phyloP scores from a whole-genome alignment of 495 filamentous ascomycete species.

The Bombardia bombarda region DNA sequence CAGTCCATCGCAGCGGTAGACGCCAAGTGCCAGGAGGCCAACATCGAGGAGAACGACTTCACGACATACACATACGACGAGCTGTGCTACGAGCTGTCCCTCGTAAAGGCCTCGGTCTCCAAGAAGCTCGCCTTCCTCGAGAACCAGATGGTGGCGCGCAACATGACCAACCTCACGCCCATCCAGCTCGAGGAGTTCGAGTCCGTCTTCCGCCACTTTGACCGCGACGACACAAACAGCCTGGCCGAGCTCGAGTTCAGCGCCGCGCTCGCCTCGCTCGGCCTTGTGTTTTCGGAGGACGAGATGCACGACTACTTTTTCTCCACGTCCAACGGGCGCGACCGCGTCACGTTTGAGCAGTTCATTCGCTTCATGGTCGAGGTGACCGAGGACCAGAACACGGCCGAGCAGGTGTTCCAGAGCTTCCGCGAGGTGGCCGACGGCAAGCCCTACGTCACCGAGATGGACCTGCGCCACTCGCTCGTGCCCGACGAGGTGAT shows the following conservation, averaged over 20 bases:
- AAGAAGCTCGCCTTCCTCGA: slow-evolving; percentile 96
- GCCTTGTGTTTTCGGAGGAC: slow-evolving; percentile 86
- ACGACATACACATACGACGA: slow-evolving; percentile 97
- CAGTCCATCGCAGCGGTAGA: slow-evolving; percentile 74
- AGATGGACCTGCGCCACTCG: slow-evolving; percentile 89
- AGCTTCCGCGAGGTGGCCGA: slow-evolving; percentile 95
- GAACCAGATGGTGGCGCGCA: slow-evolving; percentile 91
- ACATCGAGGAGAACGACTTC: slow-evolving; percentile 98
- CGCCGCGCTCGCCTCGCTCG: slow-evolving; percentile 85
- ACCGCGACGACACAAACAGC: slow-evolving; percentile 83
- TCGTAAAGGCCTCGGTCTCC: slow-evolving; percentile 81
- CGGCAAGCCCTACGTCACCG: slow-evolving; percentile 97
- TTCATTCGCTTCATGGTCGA: slow-evolving; percentile 99
- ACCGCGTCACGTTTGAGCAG: slow-evolving; percentile 90
- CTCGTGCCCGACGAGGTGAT: slow-evolving; percentile 94
- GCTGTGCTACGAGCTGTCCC: slow-evolving; percentile 82
- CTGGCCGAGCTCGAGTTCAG: slow-evolving; percentile 94
- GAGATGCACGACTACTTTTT: slow-evolving; percentile 93
- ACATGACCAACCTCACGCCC: slow-evolving; percentile 97
- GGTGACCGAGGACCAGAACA: slow-evolving; percentile 97
- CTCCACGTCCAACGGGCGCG: slow-evolving; percentile 63
- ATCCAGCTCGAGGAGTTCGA: slow-evolving; percentile 98
- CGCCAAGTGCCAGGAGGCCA: slow-evolving; percentile 86
- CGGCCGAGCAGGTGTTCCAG: slow-evolving; percentile 95
- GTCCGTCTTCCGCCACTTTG: slow-evolving; percentile 94